Percentiles rank a stretch among this genome's conserved stretches.
Evolutionary conservation across 2,329 filamentous ascomycete species (phyloP).

Genomic region (Monilinia vaccinii-corymbosi): DNA sequence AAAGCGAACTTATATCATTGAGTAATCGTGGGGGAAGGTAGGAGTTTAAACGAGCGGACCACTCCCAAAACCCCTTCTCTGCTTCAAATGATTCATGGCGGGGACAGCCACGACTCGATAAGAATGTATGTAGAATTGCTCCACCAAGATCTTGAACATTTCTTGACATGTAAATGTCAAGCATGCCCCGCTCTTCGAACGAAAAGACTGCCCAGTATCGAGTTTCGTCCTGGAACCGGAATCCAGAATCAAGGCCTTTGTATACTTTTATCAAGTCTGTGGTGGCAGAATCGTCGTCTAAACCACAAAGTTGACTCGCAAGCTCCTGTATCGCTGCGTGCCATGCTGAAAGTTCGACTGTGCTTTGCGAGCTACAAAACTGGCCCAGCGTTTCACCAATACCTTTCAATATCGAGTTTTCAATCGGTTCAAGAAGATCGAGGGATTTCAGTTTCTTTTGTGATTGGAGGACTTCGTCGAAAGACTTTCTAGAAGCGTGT

Average conservation of each 20-base stretch:
- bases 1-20: conserved; percentile 34
- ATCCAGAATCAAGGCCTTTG: conserved; percentile 32
- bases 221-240: conserved; percentile 27
- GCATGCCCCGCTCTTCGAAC: conserved; percentile 13
- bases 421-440: conserved; percentile 7
- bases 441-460: conserved; percentile 28
- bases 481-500: conserved; percentile 33
- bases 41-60: conserved; percentile 25
- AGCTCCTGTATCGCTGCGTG: conserved; percentile 17
- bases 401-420: conserved; percentile 1
- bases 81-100: conserved; percentile 30
- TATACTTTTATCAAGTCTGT: conserved; percentile 30
- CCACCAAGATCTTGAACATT: conserved; percentile 28
- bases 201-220: conserved; percentile 32
- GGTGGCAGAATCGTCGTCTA: not conserved
- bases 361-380: conserved; percentile 18
- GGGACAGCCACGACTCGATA: conserved; percentile 31
- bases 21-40: conserved; percentile 31
- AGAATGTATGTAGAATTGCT: conserved; percentile 32
- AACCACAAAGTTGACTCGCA: conserved; percentile 13
- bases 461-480: conserved; percentile 36
- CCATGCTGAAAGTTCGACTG: conserved; percentile 16
- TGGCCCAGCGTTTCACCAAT: not conserved
- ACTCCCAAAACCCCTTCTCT: conserved; percentile 32
- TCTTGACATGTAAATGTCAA: conserved; percentile 32